phyloP scores from a whole-genome alignment of 2,329 filamentous ascomycete species.

The Apiospora arundinis region DNA sequence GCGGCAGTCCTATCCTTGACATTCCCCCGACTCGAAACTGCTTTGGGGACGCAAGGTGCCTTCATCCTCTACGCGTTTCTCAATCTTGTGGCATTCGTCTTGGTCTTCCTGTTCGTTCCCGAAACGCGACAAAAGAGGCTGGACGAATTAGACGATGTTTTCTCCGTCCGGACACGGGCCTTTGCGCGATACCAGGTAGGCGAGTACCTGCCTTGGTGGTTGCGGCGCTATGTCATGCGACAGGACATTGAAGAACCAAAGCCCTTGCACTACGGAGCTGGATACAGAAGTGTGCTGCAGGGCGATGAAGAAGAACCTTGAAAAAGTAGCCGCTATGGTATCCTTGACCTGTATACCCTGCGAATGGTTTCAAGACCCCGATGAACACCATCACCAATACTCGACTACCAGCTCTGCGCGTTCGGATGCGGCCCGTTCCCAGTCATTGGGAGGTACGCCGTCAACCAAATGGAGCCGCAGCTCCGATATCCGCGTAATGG shows the following conservation, averaged over 20 bases:
- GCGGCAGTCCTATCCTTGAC: conserved; percentile 48
- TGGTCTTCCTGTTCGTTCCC: conserved; percentile 52
- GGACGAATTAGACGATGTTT: conserved; percentile 41
- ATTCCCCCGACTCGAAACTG: conserved; percentile 51
- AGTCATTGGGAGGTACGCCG: too few relatives aligned
- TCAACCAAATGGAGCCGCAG: too few relatives aligned
- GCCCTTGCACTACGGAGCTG: neutral
- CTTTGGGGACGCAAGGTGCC: conserved; percentile 53
- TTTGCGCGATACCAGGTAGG: conserved; percentile 46
- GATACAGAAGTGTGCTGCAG: neutral
- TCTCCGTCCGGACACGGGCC: conserved; percentile 44
- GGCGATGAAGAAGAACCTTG: neutral
- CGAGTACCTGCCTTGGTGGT: conserved; percentile 43
- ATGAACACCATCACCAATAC: too few relatives aligned
- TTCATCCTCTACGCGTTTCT: conserved; percentile 55
- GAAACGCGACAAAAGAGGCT: conserved; percentile 31
- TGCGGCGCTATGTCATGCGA: neutral
- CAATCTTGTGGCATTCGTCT: conserved; percentile 51
- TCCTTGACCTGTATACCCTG: neutral
- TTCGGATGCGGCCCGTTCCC: too few relatives aligned
- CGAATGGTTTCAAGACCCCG: too few relatives aligned
- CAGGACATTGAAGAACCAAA: conserved; percentile 9
- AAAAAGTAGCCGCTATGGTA: neutral
- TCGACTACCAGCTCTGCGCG: too few relatives aligned
- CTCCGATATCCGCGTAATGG: too few relatives aligned